Base-by-base conservation (phyloP, 129 eudicot genomes). In the Ambrosia trifida region DNA sequence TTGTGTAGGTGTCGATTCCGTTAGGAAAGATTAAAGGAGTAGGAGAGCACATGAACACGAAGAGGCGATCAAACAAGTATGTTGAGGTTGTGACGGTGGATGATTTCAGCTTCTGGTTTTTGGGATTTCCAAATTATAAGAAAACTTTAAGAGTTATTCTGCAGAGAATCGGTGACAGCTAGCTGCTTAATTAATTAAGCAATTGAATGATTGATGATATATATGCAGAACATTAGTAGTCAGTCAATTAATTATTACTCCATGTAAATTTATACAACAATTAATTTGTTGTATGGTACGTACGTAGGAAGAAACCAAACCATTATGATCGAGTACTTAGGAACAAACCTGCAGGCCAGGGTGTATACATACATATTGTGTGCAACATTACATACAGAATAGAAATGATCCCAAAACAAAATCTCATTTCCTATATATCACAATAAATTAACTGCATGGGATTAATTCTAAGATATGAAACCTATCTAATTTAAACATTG, bases 101-200 rank as follows among this genome's bases (percentile, higher is more conserved):
- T 74, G 69, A 82, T 64, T 82, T 68, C 33, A 80, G 64, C 57
- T 82, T 74, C 70, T 78, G 83, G 86, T 79, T 74, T 38, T 52
- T 68, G 76, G 76, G 83, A 3, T 67, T 74, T 54, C 3, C 32
- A 2, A 67, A 64, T 31, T 68, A 17, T 63, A 70, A 74, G 57
- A 80, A 69, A 62, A 52, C 60, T 7, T 68, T 67, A 41, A 33
- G 60, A 69, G 20, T 33, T 28, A 45, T 80, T 10, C 72, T 74
- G 41, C 66, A 50, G 7, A 71, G 72, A 61, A 51, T 47, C 5
- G 64, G 56, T 11, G 43, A 47, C 0, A 73, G 49, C 13, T 69
- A 73, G 49, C 13, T 69, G 36, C 46, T 18, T 69, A 16, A 49
- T 54, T 12, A 75, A 16, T 11, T 75, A 16, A 49, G 64, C 16